Evolutionary conservation across 257 asterid genomes (phyloP).

Genomic region (Craterostigma plantagineum): DNA sequence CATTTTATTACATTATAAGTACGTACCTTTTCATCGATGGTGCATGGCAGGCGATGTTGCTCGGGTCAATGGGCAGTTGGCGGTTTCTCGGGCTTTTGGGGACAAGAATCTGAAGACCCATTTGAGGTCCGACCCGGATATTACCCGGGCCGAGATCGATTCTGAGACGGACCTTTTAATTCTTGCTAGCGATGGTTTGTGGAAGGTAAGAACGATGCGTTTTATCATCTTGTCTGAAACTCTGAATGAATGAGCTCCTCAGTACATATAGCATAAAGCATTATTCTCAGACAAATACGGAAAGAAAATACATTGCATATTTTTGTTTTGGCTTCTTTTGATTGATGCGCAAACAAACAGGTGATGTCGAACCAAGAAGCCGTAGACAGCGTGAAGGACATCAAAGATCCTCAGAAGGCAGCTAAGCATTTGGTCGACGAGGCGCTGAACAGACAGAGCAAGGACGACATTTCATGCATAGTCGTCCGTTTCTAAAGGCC

Average conservation of each 20-base stretch:
- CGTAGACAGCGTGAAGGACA: constrained; percentile 34
- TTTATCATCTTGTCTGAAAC: constrained; percentile 3
- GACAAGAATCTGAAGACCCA: constrained; percentile 81
- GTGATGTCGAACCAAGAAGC: constrained; percentile 84
- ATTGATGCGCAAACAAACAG: constrained; percentile 12
- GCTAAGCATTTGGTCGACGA: constrained; percentile 43
- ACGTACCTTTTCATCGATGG: neutral
- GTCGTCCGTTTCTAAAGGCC: constrained; percentile 37
- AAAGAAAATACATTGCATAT: too few relatives aligned
- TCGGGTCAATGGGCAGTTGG: constrained; percentile 82
- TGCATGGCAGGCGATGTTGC: constrained; percentile 77
- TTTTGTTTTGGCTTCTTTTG: neutral
- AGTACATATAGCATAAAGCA: too few relatives aligned
- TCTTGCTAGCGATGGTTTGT: constrained; percentile 90
- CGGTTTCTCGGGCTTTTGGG: constrained; percentile 97
- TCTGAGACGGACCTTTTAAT: constrained; percentile 48
- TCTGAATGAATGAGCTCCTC: too few relatives aligned
- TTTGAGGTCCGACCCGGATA: constrained; percentile 73
- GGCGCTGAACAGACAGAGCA: constrained; percentile 49
- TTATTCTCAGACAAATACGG: too few relatives aligned
- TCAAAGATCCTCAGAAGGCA: constrained; percentile 52
- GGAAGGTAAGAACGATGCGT: constrained; percentile 50
- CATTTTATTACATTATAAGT: too few relatives aligned
- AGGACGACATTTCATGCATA: constrained; percentile 62
- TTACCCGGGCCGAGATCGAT: constrained; percentile 39